Percentiles rank a stretch among this genome's conserved stretches.
Evolutionary conservation across 2,329 filamentous ascomycete species (phyloP).

Genomic region (Hymenoscyphus salicellus): DNA sequence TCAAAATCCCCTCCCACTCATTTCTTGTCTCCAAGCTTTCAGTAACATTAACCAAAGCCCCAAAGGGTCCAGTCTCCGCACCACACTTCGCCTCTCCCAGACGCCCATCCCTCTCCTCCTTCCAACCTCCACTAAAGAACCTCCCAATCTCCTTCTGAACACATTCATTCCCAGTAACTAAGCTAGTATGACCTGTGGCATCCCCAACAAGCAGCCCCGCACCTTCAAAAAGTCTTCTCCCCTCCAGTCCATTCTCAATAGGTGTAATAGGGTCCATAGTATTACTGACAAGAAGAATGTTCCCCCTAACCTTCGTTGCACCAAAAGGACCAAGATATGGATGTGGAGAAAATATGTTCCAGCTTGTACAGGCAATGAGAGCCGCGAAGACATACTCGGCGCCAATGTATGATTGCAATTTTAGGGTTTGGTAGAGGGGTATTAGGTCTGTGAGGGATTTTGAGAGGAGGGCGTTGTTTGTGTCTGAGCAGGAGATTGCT

Average conservation of each 20-base stretch:
- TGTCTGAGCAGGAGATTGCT: not conserved
- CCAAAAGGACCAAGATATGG: not conserved
- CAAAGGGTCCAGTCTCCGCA: not conserved
- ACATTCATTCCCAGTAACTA: not conserved
- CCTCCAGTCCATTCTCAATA: not conserved
- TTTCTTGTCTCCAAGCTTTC: not conserved
- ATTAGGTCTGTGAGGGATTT: not conserved
- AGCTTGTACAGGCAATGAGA: not conserved
- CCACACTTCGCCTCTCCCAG: not conserved
- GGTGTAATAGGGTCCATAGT: not conserved
- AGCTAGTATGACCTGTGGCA: not conserved
- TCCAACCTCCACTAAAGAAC: not conserved
- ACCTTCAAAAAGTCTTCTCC: not conserved
- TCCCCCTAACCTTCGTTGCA: not conserved
- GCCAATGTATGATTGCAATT: not conserved
- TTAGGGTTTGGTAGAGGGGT: not conserved
- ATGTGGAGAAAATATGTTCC: not conserved
- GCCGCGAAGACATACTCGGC: not conserved
- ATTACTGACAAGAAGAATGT: not conserved
- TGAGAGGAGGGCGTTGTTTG: not conserved
- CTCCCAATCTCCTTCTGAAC: not conserved
- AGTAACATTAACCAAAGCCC: not conserved
- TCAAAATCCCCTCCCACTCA: not conserved
- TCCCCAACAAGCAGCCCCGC: not conserved
- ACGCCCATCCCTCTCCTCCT: not conserved